Evolutionary conservation across 257 asterid genomes (phyloP), one percentile per base, ranked within the genome.

Genomic region (Osmanthus fragrans): DNA sequence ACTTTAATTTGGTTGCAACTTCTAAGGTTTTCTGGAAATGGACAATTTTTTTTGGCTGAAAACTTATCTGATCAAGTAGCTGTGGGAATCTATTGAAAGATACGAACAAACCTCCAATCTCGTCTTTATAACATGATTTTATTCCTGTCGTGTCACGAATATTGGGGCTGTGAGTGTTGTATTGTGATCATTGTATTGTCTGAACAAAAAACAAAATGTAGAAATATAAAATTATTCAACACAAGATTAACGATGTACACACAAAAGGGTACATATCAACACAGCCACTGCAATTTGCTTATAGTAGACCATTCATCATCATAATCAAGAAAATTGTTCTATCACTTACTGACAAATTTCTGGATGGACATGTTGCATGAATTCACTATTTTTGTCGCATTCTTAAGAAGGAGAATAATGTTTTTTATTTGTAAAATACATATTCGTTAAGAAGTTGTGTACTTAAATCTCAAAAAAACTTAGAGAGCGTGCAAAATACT

Each of bases 131-230:
- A 77, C 71, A 79, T 77, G 83, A 71, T 68, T 77, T 76, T 71
- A 80, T 85, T 86, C 86, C 77, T 12, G 80, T 85, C 87, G 37
- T 75, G 85, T 86, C 88, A 76, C 73, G 79, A 80, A 54, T 83
- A 80, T 45, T 45, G 71, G 12, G 49, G 37, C 12, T 69, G 39
- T 79, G 69, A 75, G 51, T 68, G 34, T 10, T 32, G 65, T n/a
- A 47, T 2, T 36, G 60, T 65, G 72, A 78, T 81, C 21, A 75
- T 73, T 74, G 66, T 29, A 73, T 64, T 34, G 70, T 30, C 58
- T 27, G 36, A 37, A 70, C 65, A 66, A 67, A 71, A 77, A 75
- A 54, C 72, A 75, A 64, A 80, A 30, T 49, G 66, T 79, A 79
- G 83, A 79, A 51, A 73, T 60, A 75, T 69, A 85, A 79, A 85